Base-by-base conservation (phyloP, 345 rosid genomes). In the Acer saccharum region DNA sequence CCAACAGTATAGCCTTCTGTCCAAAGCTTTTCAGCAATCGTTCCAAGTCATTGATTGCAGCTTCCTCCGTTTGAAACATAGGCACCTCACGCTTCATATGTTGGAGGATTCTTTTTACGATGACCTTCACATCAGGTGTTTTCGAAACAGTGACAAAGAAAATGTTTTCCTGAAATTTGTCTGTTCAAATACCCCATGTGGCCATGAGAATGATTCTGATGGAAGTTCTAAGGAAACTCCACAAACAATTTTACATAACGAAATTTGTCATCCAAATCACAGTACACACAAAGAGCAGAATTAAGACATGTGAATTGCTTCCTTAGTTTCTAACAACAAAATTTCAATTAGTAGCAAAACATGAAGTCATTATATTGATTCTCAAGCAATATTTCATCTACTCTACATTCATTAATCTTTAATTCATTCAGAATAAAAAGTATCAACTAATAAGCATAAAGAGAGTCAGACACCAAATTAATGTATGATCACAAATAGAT, bases 81-180 rank as follows among this genome's bases (percentile, higher is more conserved):
- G 29, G 74, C 48, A 50, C 67, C 10, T 4, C 0, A 2, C 17
- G 25, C 60, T 74, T 35, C 32, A 65, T 83, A 72, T 82, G 84
- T 41, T 74, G 78, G 29, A 78, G 68, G 71, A 92, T 43, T 69
- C 73, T 68, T 35, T 78, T 82, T 60, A 87, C 80, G 55, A 91
- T 76, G 32, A 41, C 60, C 76, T 76, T 76, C 69, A 85, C 41
- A 48, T 86, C 84, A 70, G 86, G 85, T 21, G 80, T 52, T 75
- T 68, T 85, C 9, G 97, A 83, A 60, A 89, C 82, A 32, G 78
- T 82, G 39, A 69, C 72, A 62, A 81, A 92, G 83, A 89, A 85
- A 55, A 92, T 87, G 61, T 90, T 77, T 73, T 77, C 82, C 63
- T 77, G 61, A 80, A 90, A 90, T 61, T 78, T 80, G 0, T 65